phyloP scores from a whole-genome alignment of 331 rosid genomes.

The Malus hybrid region DNA sequence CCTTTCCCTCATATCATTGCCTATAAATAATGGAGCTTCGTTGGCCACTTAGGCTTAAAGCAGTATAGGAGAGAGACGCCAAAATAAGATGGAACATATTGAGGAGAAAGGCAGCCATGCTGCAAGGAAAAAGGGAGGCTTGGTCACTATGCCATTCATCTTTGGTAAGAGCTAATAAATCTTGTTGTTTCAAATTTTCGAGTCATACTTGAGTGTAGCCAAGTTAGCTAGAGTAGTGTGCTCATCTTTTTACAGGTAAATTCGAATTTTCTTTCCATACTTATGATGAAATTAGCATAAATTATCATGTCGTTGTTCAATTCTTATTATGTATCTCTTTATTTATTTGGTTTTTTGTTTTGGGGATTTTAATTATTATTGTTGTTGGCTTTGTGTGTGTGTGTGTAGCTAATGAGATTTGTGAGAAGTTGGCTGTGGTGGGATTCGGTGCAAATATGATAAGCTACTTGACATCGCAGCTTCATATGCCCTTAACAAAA shows the following conservation, averaged over 20 bases:
- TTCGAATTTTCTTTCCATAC: no score
- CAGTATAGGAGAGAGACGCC: not conserved
- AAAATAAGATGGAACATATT: conserved; percentile 12
- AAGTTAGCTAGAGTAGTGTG: no score
- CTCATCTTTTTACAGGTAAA: no score
- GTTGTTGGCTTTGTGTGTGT: not conserved
- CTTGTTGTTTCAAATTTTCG: no score
- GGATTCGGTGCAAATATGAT: conserved; percentile 79
- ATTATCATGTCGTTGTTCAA: no score
- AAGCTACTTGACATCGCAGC: conserved; percentile 75
- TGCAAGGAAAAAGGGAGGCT: conserved; percentile 60
- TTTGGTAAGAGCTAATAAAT: conserved; percentile 40
- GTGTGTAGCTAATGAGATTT: conserved; percentile 59
- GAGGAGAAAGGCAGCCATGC: conserved; percentile 30
- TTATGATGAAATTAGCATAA: no score
- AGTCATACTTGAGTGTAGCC: no score
- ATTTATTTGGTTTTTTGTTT: not conserved
- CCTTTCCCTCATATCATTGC: not conserved
- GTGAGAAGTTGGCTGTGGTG: conserved; percentile 92
- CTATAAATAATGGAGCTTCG: conserved; percentile 14
- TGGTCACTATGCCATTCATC: conserved; percentile 89
- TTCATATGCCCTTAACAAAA: conserved; percentile 77
- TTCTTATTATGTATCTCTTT: not conserved
- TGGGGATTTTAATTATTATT: not conserved
- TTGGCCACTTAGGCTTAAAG: not conserved